Conservation (phyloP, 306 rosid genomes). For the Ammopiptanthus mongolicus region DNA sequence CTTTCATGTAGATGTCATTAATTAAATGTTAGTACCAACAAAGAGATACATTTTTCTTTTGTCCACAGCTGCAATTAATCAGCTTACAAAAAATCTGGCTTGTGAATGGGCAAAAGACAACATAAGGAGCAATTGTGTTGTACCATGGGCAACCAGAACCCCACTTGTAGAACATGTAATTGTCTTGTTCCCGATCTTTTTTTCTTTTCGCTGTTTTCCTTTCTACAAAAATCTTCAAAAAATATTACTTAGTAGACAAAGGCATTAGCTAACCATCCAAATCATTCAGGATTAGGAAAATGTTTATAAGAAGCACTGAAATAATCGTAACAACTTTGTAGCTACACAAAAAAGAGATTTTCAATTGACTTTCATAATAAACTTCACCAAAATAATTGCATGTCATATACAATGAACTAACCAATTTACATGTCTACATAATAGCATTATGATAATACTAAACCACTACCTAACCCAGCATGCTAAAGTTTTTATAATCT, state of each 20-base stretch:
- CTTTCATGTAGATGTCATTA: neutral
- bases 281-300: neutral
- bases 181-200: neutral
- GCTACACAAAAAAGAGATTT: neutral
- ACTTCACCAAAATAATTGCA: neutral
- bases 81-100: slow-evolving; percentile 69
- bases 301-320: neutral
- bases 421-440: neutral
- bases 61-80: slow-evolving; percentile 75
- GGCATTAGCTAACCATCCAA: neutral
- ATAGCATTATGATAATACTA: too few species aligned
- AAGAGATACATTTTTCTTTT: neutral
- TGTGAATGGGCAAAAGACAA: slow-evolving; percentile 93
- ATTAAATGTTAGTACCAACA: neutral
- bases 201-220: neutral
- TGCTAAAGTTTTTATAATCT: neutral
- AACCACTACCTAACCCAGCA: neutral
- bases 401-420: neutral
- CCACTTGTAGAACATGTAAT: slow-evolving; percentile 60
- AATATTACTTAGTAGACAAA: neutral
- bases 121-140: slow-evolving; percentile 80
- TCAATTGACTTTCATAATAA: neutral
- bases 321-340: neutral
- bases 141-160: slow-evolving; percentile 76
- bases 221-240: neutral